Conservation (phyloP, 805 yeast genomes). For the Metschnikowia orientalis region DNA sequence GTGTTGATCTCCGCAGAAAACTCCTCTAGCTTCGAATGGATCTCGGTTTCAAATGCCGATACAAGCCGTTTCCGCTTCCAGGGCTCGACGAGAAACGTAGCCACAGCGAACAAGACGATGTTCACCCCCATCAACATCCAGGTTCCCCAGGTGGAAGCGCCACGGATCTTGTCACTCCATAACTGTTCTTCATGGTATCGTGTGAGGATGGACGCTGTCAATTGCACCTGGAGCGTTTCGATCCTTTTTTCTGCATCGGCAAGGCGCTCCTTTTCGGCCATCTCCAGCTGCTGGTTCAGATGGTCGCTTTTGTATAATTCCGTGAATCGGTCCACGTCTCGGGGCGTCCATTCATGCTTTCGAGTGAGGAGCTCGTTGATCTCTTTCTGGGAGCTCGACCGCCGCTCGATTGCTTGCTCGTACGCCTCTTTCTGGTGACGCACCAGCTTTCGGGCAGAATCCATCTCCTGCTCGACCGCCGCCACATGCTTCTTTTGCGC, state of each 20-base stretch:
- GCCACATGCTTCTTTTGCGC: constrained; percentile 60
- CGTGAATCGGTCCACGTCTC: constrained; percentile 82
- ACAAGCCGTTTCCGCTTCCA: constrained; percentile 85
- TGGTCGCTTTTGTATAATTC: constrained; percentile 78
- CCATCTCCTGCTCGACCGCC: constrained; percentile 48
- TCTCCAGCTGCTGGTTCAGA: constrained; percentile 58
- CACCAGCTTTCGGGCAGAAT: constrained; percentile 45
- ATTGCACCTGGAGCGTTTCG: constrained; percentile 63
- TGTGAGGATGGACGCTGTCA: constrained; percentile 74
- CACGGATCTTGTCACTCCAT: constrained; percentile 94
- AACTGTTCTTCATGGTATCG: constrained; percentile 96
- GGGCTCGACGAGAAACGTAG: constrained; percentile 88
- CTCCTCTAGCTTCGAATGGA: constrained; percentile 34
- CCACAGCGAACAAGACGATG: constrained; percentile 67
- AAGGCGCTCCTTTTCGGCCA: constrained; percentile 44
- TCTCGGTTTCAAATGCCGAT: constrained; percentile 77
- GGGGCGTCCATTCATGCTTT: constrained; percentile 74
- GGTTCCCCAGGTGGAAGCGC: constrained; percentile 97
- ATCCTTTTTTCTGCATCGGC: constrained; percentile 54
- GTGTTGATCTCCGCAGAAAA: constrained; percentile 10
- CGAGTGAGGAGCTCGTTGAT: constrained; percentile 84
- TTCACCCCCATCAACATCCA: constrained; percentile 85
- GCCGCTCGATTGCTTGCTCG: constrained; percentile 54
- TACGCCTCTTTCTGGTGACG: constrained; percentile 47
- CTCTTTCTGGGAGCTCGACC: constrained; percentile 73